These are phyloP conservation scores for Colletotrichum spinosum DNA, from an alignment of 2,329 filamentous ascomycete species.

Conservation along the genomic window DNA sequence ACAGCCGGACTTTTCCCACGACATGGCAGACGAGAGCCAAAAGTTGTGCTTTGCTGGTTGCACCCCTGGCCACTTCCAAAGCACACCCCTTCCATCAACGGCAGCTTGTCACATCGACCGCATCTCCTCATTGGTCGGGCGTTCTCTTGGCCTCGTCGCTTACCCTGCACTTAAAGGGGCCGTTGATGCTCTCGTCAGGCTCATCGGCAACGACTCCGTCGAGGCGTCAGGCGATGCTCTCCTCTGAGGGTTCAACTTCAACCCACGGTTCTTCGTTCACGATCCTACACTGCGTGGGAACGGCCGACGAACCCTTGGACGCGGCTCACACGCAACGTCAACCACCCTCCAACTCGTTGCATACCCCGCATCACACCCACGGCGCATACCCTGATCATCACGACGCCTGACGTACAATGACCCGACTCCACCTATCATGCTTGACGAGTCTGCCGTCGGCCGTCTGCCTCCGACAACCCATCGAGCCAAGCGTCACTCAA, in stretches of 20 bases:
- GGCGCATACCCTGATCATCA: neutral
- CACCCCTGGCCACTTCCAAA: neutral
- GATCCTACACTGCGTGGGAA: neutral
- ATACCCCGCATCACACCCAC: conserved; percentile 26
- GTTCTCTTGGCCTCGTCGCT: neutral
- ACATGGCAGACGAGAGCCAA: conserved; percentile 15
- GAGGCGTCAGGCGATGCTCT: too few species aligned
- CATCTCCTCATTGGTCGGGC: conserved; percentile 15
- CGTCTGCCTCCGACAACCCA: conserved; percentile 33
- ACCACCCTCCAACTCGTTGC: neutral
- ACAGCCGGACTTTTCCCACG: conserved; percentile 21
- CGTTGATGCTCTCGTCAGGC: conserved; percentile 16
- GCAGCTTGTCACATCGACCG: conserved; percentile 9
- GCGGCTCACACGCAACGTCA: neutral
- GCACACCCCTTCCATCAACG: conserved; percentile 1
- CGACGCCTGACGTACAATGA: conserved; percentile 3
- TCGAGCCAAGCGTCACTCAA: conserved; percentile 30
- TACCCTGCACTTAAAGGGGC: conserved; percentile 1
- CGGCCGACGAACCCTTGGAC: neutral
- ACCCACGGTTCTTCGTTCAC: neutral
- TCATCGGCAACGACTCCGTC: conserved; percentile 31
- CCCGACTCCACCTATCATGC: conserved; percentile 31
- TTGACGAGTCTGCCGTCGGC: conserved; percentile 28
- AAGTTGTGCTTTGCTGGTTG: conserved; percentile 1
- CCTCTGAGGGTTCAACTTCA: neutral